Evolutionary conservation across 164 flowering plant genomes (phyloP).

Genomic region (Berberis vulgaris): DNA sequence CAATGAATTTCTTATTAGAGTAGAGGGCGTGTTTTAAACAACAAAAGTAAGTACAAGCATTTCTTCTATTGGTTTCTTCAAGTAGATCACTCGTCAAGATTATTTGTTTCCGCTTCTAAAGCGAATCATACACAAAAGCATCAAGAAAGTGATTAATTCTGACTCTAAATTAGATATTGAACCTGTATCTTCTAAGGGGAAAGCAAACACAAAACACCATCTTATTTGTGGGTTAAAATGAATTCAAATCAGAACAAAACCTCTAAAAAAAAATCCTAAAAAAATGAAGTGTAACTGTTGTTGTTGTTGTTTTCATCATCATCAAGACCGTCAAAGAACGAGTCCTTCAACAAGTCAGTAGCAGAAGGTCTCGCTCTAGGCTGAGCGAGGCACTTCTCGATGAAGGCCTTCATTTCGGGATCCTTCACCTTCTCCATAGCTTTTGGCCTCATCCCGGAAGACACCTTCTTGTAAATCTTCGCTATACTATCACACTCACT

Average conservation of each 20-base stretch:
- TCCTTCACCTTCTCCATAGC: constrained; percentile 56
- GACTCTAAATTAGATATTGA: too few relatives aligned
- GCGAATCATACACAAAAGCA: too few relatives aligned
- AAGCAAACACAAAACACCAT: too few relatives aligned
- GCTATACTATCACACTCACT: constrained; percentile 61
- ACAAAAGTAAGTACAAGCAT: too few relatives aligned
- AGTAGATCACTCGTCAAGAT: too few relatives aligned
- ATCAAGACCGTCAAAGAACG: constrained; percentile 46
- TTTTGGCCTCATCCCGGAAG: constrained; percentile 47
- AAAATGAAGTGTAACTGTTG: background rate
- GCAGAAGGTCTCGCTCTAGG: constrained; percentile 65
- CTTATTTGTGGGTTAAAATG: too few relatives aligned
- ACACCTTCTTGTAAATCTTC: constrained; percentile 68
- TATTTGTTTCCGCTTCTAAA: too few relatives aligned
- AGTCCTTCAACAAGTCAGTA: constrained; percentile 50
- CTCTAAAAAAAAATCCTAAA: background rate
- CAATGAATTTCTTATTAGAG: too few relatives aligned
- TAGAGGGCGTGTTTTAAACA: too few relatives aligned
- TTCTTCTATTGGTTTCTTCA: too few relatives aligned
- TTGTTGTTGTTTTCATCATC: constrained; percentile 25
- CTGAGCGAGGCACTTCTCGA: constrained; percentile 58
- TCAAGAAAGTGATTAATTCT: too few relatives aligned
- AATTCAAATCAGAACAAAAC: background rate
- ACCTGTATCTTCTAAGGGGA: too few relatives aligned
- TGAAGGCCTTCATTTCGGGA: constrained; percentile 49